Evolutionary conservation across 306 rosid genomes (phyloP), one percentile per base, ranked within the genome.

Genomic region (Leucaena leucocephala): DNA sequence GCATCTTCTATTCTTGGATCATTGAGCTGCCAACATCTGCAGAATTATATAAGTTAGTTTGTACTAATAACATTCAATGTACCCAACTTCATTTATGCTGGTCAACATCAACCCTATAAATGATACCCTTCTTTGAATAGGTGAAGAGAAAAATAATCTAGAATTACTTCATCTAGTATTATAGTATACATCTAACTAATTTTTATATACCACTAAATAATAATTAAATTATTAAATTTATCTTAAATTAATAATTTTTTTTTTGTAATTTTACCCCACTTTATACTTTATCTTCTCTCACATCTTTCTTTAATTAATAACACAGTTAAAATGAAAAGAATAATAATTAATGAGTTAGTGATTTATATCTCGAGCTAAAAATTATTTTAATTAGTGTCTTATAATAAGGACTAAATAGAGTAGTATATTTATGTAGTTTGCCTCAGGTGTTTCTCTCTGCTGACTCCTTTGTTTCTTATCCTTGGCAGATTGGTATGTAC

Each of bases 401-500:
- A 27, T 27, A 27, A 27, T 27, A 27, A 27, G 27, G 27, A 27
- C 1, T 27, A 45, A 10, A 52, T 49, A 59, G 42, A 52, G n/a
- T 36, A 4, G 16, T 55, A 52, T 48, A 78, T 68, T 33, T 33
- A 44, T 5, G 14, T 50, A 50, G 15, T 15, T 4, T 50, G 79
- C 79, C 46, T 61, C 67, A 43, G 19, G 36, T 39, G 8, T 17
- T 33, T 38, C 46, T 38, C 58, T 50, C 4, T 21, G 15, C 34
- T 61, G 67, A 61, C 40, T 5, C 67, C 67, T 68, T 68, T 42
- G 42, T 66, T 39, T 66, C 8, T n/a, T 40, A 10, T 17, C 17
- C 16, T 45, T 83, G 71, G 77, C 82, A 86, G 87, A 83, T 64
- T 86, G 74, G 44, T 71, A 54, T 70, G 85, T 81, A 83, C 40